phyloP scores from a whole-genome alignment of 176 grass and related monocot species.

The Carex pumila region DNA sequence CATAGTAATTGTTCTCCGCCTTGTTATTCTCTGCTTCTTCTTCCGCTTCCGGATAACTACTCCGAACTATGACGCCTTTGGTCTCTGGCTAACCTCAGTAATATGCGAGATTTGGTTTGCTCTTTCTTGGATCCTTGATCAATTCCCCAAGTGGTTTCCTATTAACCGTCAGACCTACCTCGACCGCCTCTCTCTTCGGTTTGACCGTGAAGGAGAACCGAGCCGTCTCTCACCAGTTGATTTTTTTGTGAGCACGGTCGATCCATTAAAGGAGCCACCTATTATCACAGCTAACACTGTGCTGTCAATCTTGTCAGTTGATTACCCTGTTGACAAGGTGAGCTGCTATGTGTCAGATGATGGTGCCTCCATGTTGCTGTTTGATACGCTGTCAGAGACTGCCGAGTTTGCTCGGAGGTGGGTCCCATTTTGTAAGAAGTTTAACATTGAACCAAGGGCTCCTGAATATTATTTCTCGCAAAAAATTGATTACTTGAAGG shows the following conservation, averaged over 20 bases:
- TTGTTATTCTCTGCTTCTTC: constrained; percentile 90
- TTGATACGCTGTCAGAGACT: constrained; percentile 78
- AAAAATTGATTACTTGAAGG: constrained; percentile 98
- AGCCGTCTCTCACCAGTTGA: constrained; percentile 53
- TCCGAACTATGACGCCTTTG: constrained; percentile 60
- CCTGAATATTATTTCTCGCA: constrained; percentile 98
- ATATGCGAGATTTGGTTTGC: constrained; percentile 99
- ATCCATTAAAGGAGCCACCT: constrained; percentile 95
- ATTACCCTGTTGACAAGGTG: constrained; percentile 81
- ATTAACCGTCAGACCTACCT: constrained; percentile 92
- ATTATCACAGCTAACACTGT: constrained; percentile 96
- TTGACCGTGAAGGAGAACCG: constrained; percentile 66
- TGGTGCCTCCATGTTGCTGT: constrained; percentile 91
- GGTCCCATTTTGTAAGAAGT: constrained; percentile 99
- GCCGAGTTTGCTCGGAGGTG: constrained; percentile 84
- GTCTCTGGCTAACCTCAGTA: constrained; percentile 75
- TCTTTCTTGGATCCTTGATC: constrained; percentile 95
- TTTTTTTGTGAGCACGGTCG: constrained; percentile 83
- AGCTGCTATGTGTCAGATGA: constrained; percentile 97
- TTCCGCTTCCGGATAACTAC: constrained; percentile 79
- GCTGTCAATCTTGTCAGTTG: constrained; percentile 79
- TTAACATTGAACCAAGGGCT: constrained; percentile 68
- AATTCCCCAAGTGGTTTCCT: constrained; percentile 94
- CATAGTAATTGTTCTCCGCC: constrained; percentile 83
- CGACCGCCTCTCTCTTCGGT: constrained; percentile 73